Base-by-base conservation (phyloP, 352 stramenopile genomes). In the Phytophthora megakarya region DNA sequence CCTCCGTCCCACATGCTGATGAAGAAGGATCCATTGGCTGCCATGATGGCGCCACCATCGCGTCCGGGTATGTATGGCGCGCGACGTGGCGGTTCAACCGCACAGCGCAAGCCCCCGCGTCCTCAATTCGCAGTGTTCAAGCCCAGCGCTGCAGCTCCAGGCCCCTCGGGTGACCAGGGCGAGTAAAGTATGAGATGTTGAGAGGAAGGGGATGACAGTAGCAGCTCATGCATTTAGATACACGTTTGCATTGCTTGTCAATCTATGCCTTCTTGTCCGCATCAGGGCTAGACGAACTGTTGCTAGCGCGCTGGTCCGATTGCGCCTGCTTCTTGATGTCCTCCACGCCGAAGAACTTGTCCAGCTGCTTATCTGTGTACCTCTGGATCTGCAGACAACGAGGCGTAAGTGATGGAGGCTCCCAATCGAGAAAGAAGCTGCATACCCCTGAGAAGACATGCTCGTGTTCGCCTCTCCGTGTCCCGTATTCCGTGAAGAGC, bases 81-180 rank as follows among this genome's bases (percentile, higher is more conserved):
- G 2, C 61, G 37, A 26, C 59, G 67, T 43, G 61, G 72, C 9
- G 59, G 57, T 26, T 76, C 76, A 5, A 74, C 67, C 19, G 57
- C 59, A 19, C 67, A 79, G 50, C 71, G 75, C 12, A 85, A 82
- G 35, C 81, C 86, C 7, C 80, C 84, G 5, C 88, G 86, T 38
- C 88, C 86, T 19, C 86, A 95, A 67, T 96, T 93, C 66, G 85
- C 85, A 19, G 86, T 96, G 39, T 96, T 96, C 67, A 96, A 96
- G 66, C 88, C 85, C 1, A 76, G 45, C 45, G 64, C 81, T 38
- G 6, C 67, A 28, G 38, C 61, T 15, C 40, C 52, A 5, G 8
- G 30, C 30, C 38, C 65, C 12, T 37, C 65, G 15, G 58, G 67
- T 32, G 70, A 86, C 22, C 62, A 26, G 53, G 68, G 39, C 38